Conservation (phyloP, 768 basidiomycete genomes). For the Kwoniella dejecticola region DNA sequence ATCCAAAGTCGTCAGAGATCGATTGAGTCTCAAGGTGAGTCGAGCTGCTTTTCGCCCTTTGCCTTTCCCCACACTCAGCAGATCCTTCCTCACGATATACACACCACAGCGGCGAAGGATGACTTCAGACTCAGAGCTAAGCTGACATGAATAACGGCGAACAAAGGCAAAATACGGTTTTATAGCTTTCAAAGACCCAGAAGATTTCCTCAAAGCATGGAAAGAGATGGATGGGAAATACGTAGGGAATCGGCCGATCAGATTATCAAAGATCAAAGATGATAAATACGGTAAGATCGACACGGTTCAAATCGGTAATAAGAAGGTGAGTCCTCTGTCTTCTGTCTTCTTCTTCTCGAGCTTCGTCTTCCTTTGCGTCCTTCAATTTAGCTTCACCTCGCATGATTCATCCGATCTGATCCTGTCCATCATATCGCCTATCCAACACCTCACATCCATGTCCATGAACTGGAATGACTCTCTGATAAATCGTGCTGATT, state of each 20-base stretch:
- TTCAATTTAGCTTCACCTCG: too few species aligned
- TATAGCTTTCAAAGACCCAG: conserved; percentile 95
- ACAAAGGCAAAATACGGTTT: conserved; percentile 99
- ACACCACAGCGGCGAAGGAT: not conserved
- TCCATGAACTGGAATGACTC: too few species aligned
- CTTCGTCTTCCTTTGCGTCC: not conserved
- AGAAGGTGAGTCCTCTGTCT: conserved; percentile 65
- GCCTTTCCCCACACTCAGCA: too few species aligned
- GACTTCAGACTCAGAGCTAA: not conserved
- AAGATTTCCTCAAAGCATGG: conserved; percentile 97
- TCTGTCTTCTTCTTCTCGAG: not conserved
- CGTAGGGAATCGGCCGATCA: conserved; percentile 95
- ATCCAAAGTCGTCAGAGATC: conserved; percentile 90
- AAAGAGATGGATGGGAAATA: conserved; percentile 99
- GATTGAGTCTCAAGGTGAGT: conserved; percentile 84
- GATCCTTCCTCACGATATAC: too few species aligned
- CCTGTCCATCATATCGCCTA: too few species aligned
- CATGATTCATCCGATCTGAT: too few species aligned
- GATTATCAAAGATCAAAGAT: conserved; percentile 89
- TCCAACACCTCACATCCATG: too few species aligned
- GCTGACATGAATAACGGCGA: too few species aligned
- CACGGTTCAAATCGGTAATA: conserved; percentile 88
- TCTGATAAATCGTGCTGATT: not conserved
- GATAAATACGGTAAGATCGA: conserved; percentile 67
- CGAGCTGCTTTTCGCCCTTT: too few species aligned